Conservation (phyloP, 2,329 filamentous ascomycete genomes). For the Fragosphaeria purpurea region DNA sequence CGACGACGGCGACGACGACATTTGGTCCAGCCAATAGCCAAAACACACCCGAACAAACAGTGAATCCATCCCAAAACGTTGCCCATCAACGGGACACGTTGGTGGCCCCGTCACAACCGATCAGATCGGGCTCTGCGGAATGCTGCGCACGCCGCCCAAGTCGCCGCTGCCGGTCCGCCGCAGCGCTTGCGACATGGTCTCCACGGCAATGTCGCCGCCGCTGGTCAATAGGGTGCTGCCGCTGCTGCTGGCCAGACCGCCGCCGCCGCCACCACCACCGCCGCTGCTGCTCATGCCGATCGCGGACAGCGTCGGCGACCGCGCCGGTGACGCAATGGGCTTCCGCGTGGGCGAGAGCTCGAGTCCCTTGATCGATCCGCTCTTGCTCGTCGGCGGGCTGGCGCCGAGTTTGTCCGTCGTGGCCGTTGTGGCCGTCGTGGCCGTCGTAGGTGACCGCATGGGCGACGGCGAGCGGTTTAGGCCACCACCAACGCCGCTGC, state of each 20-base stretch:
- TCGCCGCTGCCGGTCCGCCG: constrained; percentile 78
- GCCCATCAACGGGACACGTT: too few species aligned
- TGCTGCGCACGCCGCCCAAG: constrained; percentile 47
- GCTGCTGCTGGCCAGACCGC: neutral
- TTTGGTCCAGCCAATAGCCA: too few species aligned
- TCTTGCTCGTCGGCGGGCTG: constrained; percentile 68
- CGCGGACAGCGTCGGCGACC: constrained; percentile 17
- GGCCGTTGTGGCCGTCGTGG: constrained; percentile 31
- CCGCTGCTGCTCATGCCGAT: neutral
- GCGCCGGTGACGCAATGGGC: constrained; percentile 50
- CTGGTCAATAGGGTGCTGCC: neutral
- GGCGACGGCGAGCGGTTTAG: constrained; percentile 68
- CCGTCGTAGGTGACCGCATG: constrained; percentile 61
- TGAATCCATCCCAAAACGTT: neutral
- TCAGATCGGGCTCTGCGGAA: constrained; percentile 45
- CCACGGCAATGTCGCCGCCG: constrained; percentile 69
- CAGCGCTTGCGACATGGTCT: constrained; percentile 88
- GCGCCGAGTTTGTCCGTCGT: constrained; percentile 39
- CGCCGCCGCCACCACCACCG: constrained; percentile 13
- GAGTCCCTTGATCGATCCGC: constrained; percentile 62
- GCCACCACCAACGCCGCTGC: too few species aligned
- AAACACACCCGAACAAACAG: neutral
- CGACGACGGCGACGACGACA: too few species aligned
- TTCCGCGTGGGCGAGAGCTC: constrained; percentile 56
- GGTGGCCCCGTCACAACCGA: too few species aligned